phyloP scores from a whole-genome alignment of 208 protist genomes.

The Trypanosoma vivax region DNA sequence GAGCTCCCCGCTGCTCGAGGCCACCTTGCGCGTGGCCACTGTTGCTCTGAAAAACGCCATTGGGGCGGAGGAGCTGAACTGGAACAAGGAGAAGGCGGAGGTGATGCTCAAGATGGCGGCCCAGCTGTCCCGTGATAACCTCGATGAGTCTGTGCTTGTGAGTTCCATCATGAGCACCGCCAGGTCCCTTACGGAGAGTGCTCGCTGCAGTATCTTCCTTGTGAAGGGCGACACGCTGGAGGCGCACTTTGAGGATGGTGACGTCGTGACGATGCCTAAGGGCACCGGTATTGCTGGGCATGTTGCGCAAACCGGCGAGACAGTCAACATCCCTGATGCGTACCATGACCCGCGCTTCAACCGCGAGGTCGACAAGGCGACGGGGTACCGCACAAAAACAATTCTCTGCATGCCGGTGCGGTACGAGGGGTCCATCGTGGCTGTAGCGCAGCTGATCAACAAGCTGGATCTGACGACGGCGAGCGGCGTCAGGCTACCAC shows the following conservation, averaged over 20 bases:
- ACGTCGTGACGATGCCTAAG: slow-evolving; percentile 42
- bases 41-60: slow-evolving; percentile 22
- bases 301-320: slow-evolving; percentile 41
- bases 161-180: slow-evolving; percentile 77
- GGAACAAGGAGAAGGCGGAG: slow-evolving; percentile 52
- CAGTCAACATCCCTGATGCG: slow-evolving; percentile 67
- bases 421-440: slow-evolving; percentile 47
- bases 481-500: slow-evolving; percentile 31
- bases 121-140: slow-evolving; percentile 68
- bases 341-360: slow-evolving; percentile 73
- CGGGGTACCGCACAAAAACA: slow-evolving; percentile 70
- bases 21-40: slow-evolving; percentile 30
- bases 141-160: slow-evolving; percentile 63
- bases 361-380: slow-evolving; percentile 61
- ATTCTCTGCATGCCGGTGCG: slow-evolving; percentile 76
- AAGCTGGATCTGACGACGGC: slow-evolving; percentile 49
- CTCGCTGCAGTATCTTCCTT: slow-evolving; percentile 67
- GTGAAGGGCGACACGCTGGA: slow-evolving; percentile 47
- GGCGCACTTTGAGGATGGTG: slow-evolving; percentile 70
- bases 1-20: neutral
- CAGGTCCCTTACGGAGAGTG: slow-evolving; percentile 61
- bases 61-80: slow-evolving; percentile 15
- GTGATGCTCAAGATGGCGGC: slow-evolving; percentile 82
- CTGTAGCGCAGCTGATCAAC: slow-evolving; percentile 82
- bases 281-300: slow-evolving; percentile 63